Base-by-base conservation (phyloP, 441 rosid genomes). In the Croton setiger region DNA sequence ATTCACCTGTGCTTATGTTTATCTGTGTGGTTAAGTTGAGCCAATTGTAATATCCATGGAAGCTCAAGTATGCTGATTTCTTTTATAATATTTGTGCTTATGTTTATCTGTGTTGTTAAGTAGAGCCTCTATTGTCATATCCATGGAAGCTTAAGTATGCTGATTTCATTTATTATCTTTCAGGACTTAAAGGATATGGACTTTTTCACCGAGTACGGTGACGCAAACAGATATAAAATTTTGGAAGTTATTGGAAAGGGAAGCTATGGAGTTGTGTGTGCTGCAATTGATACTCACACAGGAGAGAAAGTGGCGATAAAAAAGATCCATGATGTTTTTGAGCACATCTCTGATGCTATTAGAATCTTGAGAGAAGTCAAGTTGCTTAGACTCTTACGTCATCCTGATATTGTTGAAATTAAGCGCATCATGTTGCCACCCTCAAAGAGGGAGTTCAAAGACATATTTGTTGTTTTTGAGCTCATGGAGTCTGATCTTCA, bases 401-500 rank as follows among this genome's bases (percentile, higher is more conserved):
- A 95, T 57, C 99, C 99, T 5, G 99, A 92, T 80, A 89, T 95
- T 20, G 99, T 95, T 43, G 99, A 92, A 57, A 92, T 95, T 57
- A 95, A 92, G 73, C 89, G 91, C 75, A 90, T 95, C 47, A 90
- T 95, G 99, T 69, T 92, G 64, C 99, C 97, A 1, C 95, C 97
- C n/a, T 90, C 99, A 0, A 90, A 87, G 72, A 84, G 97, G 79
- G 99, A 95, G 75, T 95, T 95, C 64, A 88, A 75, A 81, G 99
- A 95, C 69, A 92, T 95, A 23, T 95, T 80, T 84, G 97, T 95
- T 54, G 98, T 95, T 70, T 92, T 95, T 79, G 98, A 95, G 89
- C 92, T 95, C 61, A 92, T 95, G 99, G 99, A 95, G 77, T 95
- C 99, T 9, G 99, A 95, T 77, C 92, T 95, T 68, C 99, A 95